Conservation (phyloP, 805 yeast genomes). For the Yarrowia keelungensis region DNA sequence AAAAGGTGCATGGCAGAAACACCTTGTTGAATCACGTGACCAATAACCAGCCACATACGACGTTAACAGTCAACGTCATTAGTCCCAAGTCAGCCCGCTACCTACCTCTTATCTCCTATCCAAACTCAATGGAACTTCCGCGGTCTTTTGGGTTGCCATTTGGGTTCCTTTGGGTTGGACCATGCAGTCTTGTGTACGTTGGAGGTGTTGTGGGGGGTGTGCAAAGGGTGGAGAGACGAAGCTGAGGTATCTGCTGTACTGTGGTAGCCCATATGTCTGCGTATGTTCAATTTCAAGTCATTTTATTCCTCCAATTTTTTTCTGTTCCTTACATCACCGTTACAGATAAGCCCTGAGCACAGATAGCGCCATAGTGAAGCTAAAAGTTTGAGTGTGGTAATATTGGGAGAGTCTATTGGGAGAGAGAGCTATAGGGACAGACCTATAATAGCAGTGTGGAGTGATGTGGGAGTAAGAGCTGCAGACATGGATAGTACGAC, state of each 20-base stretch:
- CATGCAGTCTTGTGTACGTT: constrained; percentile 1
- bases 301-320: no score
- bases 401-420: not conserved
- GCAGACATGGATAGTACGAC: no score
- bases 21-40: no score
- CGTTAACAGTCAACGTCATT: no score
- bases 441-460: no score
- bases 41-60: no score
- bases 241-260: not conserved
- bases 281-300: not conserved
- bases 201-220: not conserved
- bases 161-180: not conserved
- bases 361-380: constrained; percentile 22
- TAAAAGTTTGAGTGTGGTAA: not conserved
- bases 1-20: no score
- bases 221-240: not conserved
- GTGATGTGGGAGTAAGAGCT: no score
- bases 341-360: constrained; percentile 20
- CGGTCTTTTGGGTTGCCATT: constrained; percentile 15
- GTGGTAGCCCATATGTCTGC: not conserved
- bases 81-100: no score
- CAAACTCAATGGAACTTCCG: constrained; percentile 25
- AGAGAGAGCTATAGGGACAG: no score
- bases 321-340: not conserved
- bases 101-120: constrained; percentile 1